These are phyloP conservation scores for Eutypella sp. DNA, from an alignment of 2,329 filamentous ascomycete genomes.

Conservation along the genomic window DNA sequence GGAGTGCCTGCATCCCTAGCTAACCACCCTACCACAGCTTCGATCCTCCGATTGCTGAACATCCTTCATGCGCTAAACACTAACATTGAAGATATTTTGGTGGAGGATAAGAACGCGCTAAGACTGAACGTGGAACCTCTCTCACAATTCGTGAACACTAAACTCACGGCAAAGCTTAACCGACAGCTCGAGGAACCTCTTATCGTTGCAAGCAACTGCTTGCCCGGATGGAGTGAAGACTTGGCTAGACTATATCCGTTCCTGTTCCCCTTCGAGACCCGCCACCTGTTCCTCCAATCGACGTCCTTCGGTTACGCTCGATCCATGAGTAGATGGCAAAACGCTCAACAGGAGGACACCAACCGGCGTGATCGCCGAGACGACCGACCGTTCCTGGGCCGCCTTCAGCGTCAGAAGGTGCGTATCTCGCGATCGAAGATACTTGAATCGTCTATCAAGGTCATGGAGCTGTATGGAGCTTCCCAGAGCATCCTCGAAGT, in stretches of 20 bases:
- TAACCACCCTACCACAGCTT: slow-evolving; percentile 78
- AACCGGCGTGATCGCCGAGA: slow-evolving; percentile 78
- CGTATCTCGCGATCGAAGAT: slow-evolving; percentile 93
- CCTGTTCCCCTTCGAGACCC: slow-evolving; percentile 95
- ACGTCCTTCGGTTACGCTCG: slow-evolving; percentile 97
- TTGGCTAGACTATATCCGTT: slow-evolving; percentile 91
- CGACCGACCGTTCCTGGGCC: slow-evolving; percentile 84
- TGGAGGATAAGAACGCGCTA: slow-evolving; percentile 67
- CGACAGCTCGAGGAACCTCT: slow-evolving; percentile 93
- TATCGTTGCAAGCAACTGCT: slow-evolving; percentile 93
- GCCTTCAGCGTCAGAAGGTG: slow-evolving; percentile 95
- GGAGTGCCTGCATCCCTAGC: slow-evolving; percentile 72
- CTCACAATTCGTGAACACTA: slow-evolving; percentile 96
- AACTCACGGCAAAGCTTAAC: slow-evolving; percentile 95
- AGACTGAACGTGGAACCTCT: slow-evolving; percentile 76
- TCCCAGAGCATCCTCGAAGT: slow-evolving; percentile 94
- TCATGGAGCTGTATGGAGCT: slow-evolving; percentile 98
- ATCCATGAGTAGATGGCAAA: slow-evolving; percentile 98
- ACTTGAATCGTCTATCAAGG: slow-evolving; percentile 92
- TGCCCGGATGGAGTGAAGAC: slow-evolving; percentile 95
- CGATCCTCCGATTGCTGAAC: slow-evolving; percentile 81
- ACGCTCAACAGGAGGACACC: slow-evolving; percentile 76
- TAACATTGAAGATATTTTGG: slow-evolving; percentile 85
- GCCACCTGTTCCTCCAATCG: slow-evolving; percentile 93
- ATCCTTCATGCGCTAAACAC: slow-evolving; percentile 90